phyloP scores from a whole-genome alignment of 2,329 filamentous ascomycete genomes.

The Dothidotthia symphoricarpi region DNA sequence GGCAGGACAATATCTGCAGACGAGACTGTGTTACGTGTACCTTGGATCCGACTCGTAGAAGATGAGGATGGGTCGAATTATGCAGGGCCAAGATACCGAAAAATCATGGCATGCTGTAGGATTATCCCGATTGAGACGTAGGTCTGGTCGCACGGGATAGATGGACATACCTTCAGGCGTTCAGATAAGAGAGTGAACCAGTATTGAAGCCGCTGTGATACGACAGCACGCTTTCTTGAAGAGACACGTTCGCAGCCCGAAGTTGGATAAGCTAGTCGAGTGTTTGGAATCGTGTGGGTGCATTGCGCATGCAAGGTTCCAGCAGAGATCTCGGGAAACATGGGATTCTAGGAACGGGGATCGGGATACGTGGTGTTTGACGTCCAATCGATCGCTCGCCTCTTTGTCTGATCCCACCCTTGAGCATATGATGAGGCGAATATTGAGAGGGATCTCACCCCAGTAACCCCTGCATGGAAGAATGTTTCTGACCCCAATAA shows the following conservation, averaged over 20 bases:
- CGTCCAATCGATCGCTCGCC: slow-evolving; percentile 2
- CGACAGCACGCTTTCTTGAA: slow-evolving; percentile 2
- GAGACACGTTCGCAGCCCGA: slow-evolving; percentile 13
- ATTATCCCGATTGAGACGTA: neutral
- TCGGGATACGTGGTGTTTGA: slow-evolving; percentile 5
- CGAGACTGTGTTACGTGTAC: slow-evolving; percentile 6
- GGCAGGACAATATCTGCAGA: slow-evolving; percentile 9
- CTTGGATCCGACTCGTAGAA: slow-evolving; percentile 6
- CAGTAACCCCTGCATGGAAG: neutral
- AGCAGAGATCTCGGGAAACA: slow-evolving; percentile 9
- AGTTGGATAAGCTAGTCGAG: slow-evolving; percentile 10
- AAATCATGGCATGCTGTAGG: slow-evolving; percentile 1
- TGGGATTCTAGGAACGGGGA: slow-evolving; percentile 3
- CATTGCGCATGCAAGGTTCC: slow-evolving; percentile 15
- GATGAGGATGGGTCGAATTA: slow-evolving; percentile 1
- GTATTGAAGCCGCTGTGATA: slow-evolving; percentile 6
- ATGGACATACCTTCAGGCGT: slow-evolving; percentile 5
- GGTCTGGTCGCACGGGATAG: slow-evolving; percentile 3
- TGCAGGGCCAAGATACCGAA: neutral
- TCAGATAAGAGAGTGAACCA: slow-evolving; percentile 2
- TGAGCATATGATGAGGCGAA: too few species aligned
- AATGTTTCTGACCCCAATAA: too few species aligned
- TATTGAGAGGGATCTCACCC: too few species aligned
- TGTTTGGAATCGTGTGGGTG: slow-evolving; percentile 11
- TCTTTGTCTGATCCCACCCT: neutral